phyloP scores from a whole-genome alignment of 805 yeast genomes.

The Starmerella vaccinii region DNA sequence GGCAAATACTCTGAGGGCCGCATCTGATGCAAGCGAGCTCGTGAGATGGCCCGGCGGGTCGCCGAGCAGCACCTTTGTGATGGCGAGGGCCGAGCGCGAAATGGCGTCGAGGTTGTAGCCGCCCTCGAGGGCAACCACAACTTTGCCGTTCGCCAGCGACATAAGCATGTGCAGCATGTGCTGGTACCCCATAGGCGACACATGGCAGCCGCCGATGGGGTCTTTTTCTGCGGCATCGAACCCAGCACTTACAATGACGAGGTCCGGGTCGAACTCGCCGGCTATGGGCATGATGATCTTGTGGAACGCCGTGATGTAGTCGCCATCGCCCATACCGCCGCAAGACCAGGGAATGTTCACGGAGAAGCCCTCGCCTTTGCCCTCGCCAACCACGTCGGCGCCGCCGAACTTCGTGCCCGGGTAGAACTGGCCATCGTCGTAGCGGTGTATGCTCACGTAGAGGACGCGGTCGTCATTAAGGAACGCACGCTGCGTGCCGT shows the following conservation, averaged over 20 bases:
- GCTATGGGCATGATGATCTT: conserved; percentile 81
- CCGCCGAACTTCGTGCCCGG: conserved; percentile 87
- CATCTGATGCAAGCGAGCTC: conserved; percentile 55
- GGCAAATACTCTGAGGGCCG: conserved; percentile 69
- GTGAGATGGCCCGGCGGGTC: conserved; percentile 79
- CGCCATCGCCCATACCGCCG: conserved; percentile 91
- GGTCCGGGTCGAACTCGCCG: conserved; percentile 81
- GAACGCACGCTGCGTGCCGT: conserved; percentile 93
- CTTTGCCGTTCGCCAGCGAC: conserved; percentile 74
- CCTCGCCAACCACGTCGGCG: conserved; percentile 72
- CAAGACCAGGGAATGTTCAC: conserved; percentile 90
- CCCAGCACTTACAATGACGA: conserved; percentile 87
- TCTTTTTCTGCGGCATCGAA: conserved; percentile 99
- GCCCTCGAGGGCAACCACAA: conserved; percentile 89
- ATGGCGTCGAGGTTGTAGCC: conserved; percentile 91
- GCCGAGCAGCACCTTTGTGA: conserved; percentile 81
- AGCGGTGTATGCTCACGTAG: conserved; percentile 84
- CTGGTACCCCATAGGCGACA: conserved; percentile 91
- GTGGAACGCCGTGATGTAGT: conserved; percentile 83
- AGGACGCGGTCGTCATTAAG: conserved; percentile 80
- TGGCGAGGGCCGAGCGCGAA: conserved; percentile 81
- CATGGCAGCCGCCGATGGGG: conserved; percentile 91
- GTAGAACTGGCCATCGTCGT: conserved; percentile 82
- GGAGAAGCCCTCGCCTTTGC: conserved; percentile 74
- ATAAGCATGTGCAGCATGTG: conserved; percentile 90